Conservation (phyloP, 768 basidiomycete species). For the Hericium rajendrae region DNA sequence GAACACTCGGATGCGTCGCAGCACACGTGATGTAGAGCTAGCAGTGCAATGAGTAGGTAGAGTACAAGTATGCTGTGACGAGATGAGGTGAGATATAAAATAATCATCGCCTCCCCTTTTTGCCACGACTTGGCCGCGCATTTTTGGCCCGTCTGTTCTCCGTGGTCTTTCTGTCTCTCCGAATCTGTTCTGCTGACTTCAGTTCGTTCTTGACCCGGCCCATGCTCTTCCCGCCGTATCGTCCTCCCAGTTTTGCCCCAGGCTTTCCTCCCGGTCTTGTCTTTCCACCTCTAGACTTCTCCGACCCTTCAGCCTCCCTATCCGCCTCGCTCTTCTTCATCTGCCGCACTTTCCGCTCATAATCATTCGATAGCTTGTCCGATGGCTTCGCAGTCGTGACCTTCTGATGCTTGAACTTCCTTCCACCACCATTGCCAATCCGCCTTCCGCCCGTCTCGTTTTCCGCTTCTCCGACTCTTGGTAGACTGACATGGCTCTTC, state of each 20-base stretch:
- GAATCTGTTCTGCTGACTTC: conserved; percentile 80
- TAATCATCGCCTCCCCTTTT: conserved; percentile 26
- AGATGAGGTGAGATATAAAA: neutral
- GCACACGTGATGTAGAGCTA: neutral
- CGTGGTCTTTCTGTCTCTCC: conserved; percentile 55
- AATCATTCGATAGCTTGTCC: conserved; percentile 62
- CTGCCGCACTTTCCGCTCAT: conserved; percentile 64
- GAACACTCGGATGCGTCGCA: conserved; percentile 49
- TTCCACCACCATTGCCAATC: conserved; percentile 26
- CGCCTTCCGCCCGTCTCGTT: conserved; percentile 25
- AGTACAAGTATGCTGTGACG: neutral
- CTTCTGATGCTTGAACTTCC: conserved; percentile 68
- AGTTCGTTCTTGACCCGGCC: conserved; percentile 72
- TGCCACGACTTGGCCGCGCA: conserved; percentile 52
- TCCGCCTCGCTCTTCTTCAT: conserved; percentile 43
- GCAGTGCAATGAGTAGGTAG: neutral
- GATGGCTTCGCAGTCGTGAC: conserved; percentile 58
- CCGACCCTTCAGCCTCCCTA: neutral
- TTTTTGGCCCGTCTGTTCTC: conserved; percentile 73
- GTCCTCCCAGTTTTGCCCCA: conserved; percentile 26
- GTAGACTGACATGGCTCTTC: conserved; percentile 63
- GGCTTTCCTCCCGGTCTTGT: conserved; percentile 17
- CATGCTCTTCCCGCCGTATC: conserved; percentile 50
- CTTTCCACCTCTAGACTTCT: conserved; percentile 12
- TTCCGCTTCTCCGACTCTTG: conserved; percentile 79